Conservation (phyloP, 106 monocot genomes). For the Allium fistulosum region DNA sequence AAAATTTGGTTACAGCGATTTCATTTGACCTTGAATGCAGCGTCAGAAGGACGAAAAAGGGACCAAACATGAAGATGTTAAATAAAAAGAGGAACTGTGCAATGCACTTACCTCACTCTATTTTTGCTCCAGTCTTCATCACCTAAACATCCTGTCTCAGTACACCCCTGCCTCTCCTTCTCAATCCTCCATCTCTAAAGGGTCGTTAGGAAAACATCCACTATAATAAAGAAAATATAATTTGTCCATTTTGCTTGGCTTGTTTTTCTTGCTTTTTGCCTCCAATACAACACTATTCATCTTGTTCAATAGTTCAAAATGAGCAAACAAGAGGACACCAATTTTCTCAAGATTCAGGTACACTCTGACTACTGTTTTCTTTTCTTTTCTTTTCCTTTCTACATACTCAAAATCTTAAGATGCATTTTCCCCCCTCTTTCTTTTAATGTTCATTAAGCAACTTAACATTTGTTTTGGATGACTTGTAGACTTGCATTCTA, state of each 20-base stretch:
- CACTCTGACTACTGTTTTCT: too few species aligned
- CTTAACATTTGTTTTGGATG: neutral
- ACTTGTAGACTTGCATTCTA: conserved; percentile 46
- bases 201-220: too few species aligned
- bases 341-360: conserved; percentile 60
- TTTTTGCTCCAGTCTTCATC: neutral
- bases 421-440: neutral
- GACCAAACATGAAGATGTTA: too few species aligned
- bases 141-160: neutral
- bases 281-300: neutral
- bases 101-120: neutral
- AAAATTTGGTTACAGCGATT: too few species aligned
- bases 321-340: conserved; percentile 42
- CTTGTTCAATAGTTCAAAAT: conserved; percentile 4
- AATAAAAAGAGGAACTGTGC: too few species aligned
- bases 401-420: neutral
- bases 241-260: too few species aligned
- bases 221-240: too few species aligned
- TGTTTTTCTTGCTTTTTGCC: neutral
- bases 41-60: too few species aligned
- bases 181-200: neutral
- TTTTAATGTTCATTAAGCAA: neutral
- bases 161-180: neutral
- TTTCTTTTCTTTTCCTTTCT: neutral
- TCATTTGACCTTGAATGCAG: too few species aligned